phyloP scores from a whole-genome alignment of 495 filamentous ascomycete species.

The Aspergillus sclerotioniger region DNA sequence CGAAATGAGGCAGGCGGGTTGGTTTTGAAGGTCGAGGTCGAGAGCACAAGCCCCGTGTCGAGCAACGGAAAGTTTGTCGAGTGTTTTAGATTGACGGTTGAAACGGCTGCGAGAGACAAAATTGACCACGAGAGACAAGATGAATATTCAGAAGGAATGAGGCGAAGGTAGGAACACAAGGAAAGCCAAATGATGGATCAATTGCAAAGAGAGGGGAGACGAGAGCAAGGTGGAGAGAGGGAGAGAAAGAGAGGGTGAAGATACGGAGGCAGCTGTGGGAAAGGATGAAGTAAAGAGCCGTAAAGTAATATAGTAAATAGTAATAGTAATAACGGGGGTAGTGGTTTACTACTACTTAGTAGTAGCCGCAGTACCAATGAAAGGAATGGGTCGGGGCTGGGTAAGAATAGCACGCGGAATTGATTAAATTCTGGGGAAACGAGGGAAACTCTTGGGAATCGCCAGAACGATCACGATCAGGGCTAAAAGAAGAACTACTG shows the following conservation, averaged over 20 bases:
- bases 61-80: conserved; percentile 3
- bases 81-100: conserved; percentile 6
- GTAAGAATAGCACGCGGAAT: background rate
- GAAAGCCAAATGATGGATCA: conserved; percentile 2
- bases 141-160: background rate
- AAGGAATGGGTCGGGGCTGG: background rate
- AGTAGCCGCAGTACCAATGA: background rate
- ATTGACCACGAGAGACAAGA: background rate
- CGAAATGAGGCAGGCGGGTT: background rate
- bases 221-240: background rate
- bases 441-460: conserved; percentile 1
- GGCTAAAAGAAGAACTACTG: conserved; percentile 5
- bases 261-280: conserved; percentile 1
- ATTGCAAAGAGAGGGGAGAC: conserved; percentile 1
- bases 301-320: background rate
- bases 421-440: conserved; percentile 6
- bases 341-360: background rate
- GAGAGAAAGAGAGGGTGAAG: background rate
- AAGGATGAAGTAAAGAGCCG: background rate
- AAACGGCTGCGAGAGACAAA: conserved; percentile 3
- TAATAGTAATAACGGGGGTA: background rate
- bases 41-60: conserved; percentile 1
- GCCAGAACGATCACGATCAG: background rate
- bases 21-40: background rate
- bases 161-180: background rate